These are phyloP conservation scores for Gynochthodes officinalis DNA, from an alignment of 257 asterid genomes.

Conservation along the genomic window DNA sequence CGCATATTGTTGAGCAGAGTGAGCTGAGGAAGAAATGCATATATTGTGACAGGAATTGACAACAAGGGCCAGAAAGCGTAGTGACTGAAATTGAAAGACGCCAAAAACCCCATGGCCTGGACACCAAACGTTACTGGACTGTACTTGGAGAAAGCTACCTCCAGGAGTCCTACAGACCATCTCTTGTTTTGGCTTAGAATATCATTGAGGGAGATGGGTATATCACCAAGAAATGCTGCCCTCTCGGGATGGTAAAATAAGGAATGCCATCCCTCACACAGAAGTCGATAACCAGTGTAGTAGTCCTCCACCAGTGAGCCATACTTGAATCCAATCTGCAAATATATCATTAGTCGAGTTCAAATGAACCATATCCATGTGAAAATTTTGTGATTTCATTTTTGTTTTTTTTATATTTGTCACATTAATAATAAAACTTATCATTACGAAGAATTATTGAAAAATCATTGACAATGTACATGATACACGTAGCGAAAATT, in stretches of 20 bases:
- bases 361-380: neutral
- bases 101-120: conserved; percentile 37
- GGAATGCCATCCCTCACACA: conserved; percentile 82
- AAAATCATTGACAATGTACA: too few species aligned
- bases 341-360: neutral
- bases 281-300: conserved; percentile 56
- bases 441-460: too few species aligned
- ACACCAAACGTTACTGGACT: conserved; percentile 55
- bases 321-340: conserved; percentile 71
- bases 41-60: conserved; percentile 53
- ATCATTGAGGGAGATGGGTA: conserved; percentile 58
- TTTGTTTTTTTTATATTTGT: too few species aligned
- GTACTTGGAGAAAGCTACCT: conserved; percentile 55
- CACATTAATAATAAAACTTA: too few species aligned
- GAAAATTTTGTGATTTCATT: neutral
- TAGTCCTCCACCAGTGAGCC: conserved; percentile 81
- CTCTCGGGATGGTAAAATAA: conserved; percentile 54
- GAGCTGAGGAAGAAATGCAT: conserved; percentile 59
- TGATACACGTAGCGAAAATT: too few species aligned
- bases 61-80: conserved; percentile 67
- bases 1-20: conserved; percentile 41
- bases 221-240: conserved; percentile 67
- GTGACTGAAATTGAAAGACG: conserved; percentile 48
- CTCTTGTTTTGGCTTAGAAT: conserved; percentile 53
- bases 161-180: conserved; percentile 72